Percentiles rank a stretch among this genome's conserved stretches.
Conservation (phyloP, 345 rosid genomes). For the Brassica napus region Da-Ae NC_063437.1:3655001-3655500, state of each 20-base stretch:
- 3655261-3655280: too few relatives aligned
- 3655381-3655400: background rate
- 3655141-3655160: background rate
- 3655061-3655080: background rate
- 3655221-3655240: too few relatives aligned
- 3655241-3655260: too few relatives aligned
- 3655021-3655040: background rate
- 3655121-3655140: too few relatives aligned
- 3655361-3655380: background rate
- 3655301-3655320: too few relatives aligned
- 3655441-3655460: background rate
- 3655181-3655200: too few relatives aligned
- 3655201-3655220: too few relatives aligned
- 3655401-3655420: background rate
- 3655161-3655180: background rate
- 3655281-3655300: too few relatives aligned
- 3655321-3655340: too few relatives aligned
- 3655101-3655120: too few relatives aligned
- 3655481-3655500: conserved; percentile 18
- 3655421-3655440: background rate
- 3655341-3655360: background rate
- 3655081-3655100: background rate
- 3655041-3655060: background rate
- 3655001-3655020: background rate
- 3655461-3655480: conserved; percentile 3